phyloP scores from a whole-genome alignment of 495 filamentous ascomycete species.

The Lepraria neglecta region DNA sequence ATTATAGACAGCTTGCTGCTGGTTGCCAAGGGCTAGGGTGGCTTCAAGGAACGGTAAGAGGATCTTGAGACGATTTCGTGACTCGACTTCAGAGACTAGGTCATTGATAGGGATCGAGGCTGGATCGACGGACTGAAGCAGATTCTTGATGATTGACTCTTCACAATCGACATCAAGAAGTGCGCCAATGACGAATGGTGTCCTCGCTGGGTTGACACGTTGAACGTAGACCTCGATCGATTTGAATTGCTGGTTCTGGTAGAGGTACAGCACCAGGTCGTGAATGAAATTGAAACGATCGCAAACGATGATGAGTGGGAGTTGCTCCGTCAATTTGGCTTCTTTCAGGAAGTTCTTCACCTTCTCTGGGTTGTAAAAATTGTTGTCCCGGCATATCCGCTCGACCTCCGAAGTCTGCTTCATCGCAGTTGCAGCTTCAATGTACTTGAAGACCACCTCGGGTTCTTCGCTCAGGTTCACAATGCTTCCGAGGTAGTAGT shows the following conservation, averaged over 20 bases:
- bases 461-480: conserved; percentile 94
- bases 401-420: conserved; percentile 90
- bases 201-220: conserved; percentile 89
- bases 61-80: conserved; percentile 90
- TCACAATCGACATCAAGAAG: conserved; percentile 98
- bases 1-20: conserved; percentile 97
- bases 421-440: conserved; percentile 91
- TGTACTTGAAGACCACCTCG: conserved; percentile 98
- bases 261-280: conserved; percentile 93
- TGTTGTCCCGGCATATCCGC: conserved; percentile 93
- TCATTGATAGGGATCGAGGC: conserved; percentile 89
- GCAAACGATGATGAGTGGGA: conserved; percentile 96
- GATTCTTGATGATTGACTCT: conserved; percentile 87
- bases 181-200: conserved; percentile 89
- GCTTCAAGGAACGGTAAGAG: conserved; percentile 94
- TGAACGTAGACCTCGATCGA: conserved; percentile 99
- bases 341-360: conserved; percentile 99
- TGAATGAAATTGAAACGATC: conserved; percentile 98
- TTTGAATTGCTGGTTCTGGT: conserved; percentile 99
- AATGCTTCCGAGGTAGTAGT: conserved; percentile 95
- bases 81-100: conserved; percentile 90
- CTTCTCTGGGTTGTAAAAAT: conserved; percentile 90
- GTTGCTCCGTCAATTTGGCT: conserved; percentile 81
- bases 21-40: conserved; percentile 82
- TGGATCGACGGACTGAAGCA: conserved; percentile 82